Base-by-base conservation (phyloP, 768 basidiomycete species). In the Serendipita sp. region DNA sequence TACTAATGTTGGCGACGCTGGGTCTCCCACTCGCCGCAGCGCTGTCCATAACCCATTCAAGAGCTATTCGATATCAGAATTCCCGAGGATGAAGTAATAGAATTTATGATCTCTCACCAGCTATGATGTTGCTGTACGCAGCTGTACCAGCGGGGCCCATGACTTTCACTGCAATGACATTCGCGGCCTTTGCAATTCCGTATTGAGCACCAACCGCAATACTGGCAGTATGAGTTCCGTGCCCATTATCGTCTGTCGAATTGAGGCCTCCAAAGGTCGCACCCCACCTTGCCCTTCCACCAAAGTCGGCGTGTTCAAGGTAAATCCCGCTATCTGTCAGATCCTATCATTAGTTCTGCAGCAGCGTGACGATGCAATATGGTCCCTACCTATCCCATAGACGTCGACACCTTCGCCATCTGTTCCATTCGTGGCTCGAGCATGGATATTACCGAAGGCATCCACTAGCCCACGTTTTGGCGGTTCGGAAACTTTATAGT, bases 271-370 rank as follows among this genome's bases (percentile, higher is more conserved):
- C 74, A 63, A 78, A 77, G 36, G 73, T 75, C 1, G 71, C 69
- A 8, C 78, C 79, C 75, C 75, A 78, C 16, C 64, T 67, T 16
- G 78, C 78, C 41, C 79, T 77, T 2, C 77, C 78, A 65, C 71
- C 76, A 64, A 80, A 80, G 65, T 76, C 69, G 16, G 52, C 56
- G 76, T 77, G 66, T 18, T 23, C 56, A 8, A 60, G 23, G 56
- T 60, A 60, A 10, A 60, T 60, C 8, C 56, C 56, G 3, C 16
- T 18, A 32, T 60, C 56, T 60, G 34, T 10, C 3, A 60, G 10
- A 32, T 13, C 1, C 18, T 18, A 32, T n/a, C 1, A 52, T 18
- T 7, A 52, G 48, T 52, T 2, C 7, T 2, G 48, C 32, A 52
- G 56, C 4, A 16, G 30, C 16, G 18, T 1, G n/a, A 46, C 5